Evolutionary conservation across 371 early-diverging fungal species (phyloP), one percentile per base, ranked within the genome.

Genomic region (Edhazardia aedis): DNA sequence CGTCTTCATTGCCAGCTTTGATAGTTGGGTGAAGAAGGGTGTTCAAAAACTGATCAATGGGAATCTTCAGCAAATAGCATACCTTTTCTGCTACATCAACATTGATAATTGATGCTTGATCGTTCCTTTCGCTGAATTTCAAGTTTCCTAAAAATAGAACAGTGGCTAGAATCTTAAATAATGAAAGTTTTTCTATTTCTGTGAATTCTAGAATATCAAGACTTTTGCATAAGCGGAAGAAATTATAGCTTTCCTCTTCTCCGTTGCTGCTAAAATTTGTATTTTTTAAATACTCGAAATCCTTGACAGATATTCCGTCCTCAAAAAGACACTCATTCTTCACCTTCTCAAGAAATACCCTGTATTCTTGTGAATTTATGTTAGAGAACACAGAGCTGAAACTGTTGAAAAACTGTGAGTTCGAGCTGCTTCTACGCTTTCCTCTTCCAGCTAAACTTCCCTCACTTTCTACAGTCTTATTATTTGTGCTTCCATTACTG

Each of bases 71-170:
- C n/a, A 92, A 78, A 48, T 87, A 82, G 69, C 92, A 87, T 18
- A 85, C 79, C 64, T 81, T 80, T 59, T 91, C 88, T 12, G 78
- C 82, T 0, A 78, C 61, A 6, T 70, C 78, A 45, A 77, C 77
- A 33, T 85, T 82, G n/a, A 70, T 71, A 26, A 92, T 73, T 55
- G 83, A 78, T 0, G 87, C 89, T 56, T 87, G 82, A 45, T 83
- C 84, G 33, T 84, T 80, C 4, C 80, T 70, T 47, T 84, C 80
- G 0, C 75, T 62, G 27, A 86, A 78, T 16, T 75, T 70, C 46
- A 94, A 79, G 68, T 95, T 93, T 25, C 95, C 93, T 29, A 98
- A 68, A 63, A 91, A 87, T 16, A 98, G 71, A n/a, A 98, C 78
- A 0, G 85, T 83, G 9, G 90, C 83, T 24, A 94, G 67, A 9